A percentile compares a stretch with the other conserved stretches of the same genome.
Conservation (phyloP, 495 filamentous ascomycete genomes). For the Penicillium goetzii region DNA sequence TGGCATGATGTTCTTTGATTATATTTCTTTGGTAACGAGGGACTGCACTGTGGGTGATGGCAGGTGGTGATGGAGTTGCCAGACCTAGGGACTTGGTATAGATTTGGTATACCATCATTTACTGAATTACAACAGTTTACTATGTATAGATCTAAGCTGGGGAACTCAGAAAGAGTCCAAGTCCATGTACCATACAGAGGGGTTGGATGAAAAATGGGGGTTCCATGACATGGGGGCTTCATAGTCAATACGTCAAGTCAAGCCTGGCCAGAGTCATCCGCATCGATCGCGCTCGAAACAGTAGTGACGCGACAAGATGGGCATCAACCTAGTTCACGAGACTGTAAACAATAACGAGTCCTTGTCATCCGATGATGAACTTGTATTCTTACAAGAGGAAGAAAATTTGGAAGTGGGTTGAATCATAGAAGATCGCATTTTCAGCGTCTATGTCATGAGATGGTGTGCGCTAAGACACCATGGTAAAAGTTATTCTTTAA, state of each 20-base stretch:
- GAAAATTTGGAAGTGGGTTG: conserved; percentile 14
- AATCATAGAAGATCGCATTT: conserved; percentile 42
- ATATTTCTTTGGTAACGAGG: background rate
- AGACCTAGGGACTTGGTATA: background rate
- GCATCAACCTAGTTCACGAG: background rate
- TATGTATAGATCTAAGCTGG: background rate
- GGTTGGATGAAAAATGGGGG: background rate
- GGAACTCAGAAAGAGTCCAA: background rate
- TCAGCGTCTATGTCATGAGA: conserved; percentile 48
- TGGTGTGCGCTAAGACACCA: conserved; percentile 42
- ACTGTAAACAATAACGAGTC: background rate
- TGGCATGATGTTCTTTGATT: background rate
- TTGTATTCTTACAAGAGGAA: background rate
- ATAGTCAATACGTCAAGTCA: background rate
- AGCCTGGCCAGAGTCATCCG: background rate
- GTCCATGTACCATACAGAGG: background rate
- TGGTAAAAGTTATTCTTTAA: conserved; percentile 38
- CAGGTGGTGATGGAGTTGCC: background rate
- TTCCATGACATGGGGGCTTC: background rate
- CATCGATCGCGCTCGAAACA: background rate
- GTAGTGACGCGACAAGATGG: background rate
- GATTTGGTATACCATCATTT: background rate
- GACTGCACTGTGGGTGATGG: background rate
- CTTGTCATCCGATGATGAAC: too few species aligned
- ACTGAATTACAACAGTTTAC: background rate